Base-by-base conservation (phyloP, 768 basidiomycete genomes). In the Russula brevipes region DNA sequence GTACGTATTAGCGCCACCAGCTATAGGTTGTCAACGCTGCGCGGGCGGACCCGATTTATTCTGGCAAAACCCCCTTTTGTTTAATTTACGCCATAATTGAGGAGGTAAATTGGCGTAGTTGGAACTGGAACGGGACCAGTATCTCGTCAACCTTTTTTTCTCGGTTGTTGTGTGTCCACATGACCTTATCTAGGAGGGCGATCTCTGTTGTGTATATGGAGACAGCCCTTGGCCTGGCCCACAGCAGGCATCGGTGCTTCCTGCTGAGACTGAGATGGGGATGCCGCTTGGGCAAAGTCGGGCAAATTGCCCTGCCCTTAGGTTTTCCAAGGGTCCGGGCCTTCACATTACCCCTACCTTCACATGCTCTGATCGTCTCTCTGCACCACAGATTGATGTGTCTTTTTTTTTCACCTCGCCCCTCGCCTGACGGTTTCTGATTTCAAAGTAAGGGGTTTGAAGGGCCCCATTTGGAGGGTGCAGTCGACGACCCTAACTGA, bases 51-150 rank as follows among this genome's bases (percentile, higher is more conserved):
- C 62, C 57, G 62, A 58, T 31, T 54, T 24, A 24, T 24, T 24
- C 24, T 24, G 24, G 24, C 24, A 47, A 54, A 47, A 10, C 31
- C 60, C 50, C 51, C 42, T 0, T 30, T 46, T 51, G 24, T n/a
- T 52, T 45, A 36, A 52, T 46, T 54, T 52, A 58, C 57, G 61
- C 45, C 38, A 33, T 63, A 59, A 63, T 59, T 33, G 39, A 17
- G 17, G 41, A 35, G 12, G 38, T 54, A 6, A 49, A 36, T 38
- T 24, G 46, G 57, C 38, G 10, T 41, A 54, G 36, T 47, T 36
- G 10, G 55, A 31, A 19, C 44, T 35, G 33, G 42, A 45, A 14
- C 16, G 45, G 42, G 38, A 60, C 16, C 17, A 17, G 52, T 16
- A 52, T 5, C 10, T 12, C 42, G 10, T 44, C 39, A 17, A 6